These are phyloP conservation scores for Diaporthe helianthi DNA, from an alignment of 2,329 filamentous ascomycete species.

Conservation along the genomic window DNA sequence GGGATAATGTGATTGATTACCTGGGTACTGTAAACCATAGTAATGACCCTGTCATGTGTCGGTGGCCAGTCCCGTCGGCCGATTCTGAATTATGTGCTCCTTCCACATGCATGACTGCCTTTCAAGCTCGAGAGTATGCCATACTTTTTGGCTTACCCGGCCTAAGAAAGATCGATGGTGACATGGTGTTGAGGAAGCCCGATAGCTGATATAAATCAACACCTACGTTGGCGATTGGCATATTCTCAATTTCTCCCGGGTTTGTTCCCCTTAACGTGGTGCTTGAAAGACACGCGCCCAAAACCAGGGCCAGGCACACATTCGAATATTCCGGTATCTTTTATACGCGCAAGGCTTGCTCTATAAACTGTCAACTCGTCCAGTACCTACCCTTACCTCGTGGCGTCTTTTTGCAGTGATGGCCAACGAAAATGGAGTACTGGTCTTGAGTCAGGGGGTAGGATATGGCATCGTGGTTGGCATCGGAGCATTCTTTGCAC, in stretches of 20 bases:
- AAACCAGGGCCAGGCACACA: neutral
- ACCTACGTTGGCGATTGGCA: neutral
- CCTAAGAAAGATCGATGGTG: neutral
- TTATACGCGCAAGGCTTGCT: neutral
- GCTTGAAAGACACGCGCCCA: neutral
- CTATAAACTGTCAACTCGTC: neutral
- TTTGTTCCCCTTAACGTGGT: neutral
- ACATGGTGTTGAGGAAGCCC: neutral
- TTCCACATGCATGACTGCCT: neutral
- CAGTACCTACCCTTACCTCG: neutral
- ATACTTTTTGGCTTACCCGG: neutral
- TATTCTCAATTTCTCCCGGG: too few relatives aligned
- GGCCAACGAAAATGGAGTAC: conserved; percentile 28
- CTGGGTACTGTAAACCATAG: neutral
- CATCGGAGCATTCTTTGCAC: conserved; percentile 52
- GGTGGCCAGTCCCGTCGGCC: neutral
- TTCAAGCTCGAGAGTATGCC: neutral
- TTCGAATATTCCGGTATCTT: neutral
- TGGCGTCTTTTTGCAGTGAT: neutral
- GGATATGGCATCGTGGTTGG: conserved; percentile 60
- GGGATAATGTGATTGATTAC: neutral
- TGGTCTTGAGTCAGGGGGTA: conserved; percentile 36
- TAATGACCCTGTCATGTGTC: too few relatives aligned
- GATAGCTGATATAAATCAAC: neutral
- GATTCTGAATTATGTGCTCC: neutral